A percentile compares a stretch with the other conserved stretches of the same genome.
These are phyloP conservation scores for Alternaria alternata DNA, from an alignment of 2,329 filamentous ascomycete genomes.

Conservation along the genomic window DNA sequence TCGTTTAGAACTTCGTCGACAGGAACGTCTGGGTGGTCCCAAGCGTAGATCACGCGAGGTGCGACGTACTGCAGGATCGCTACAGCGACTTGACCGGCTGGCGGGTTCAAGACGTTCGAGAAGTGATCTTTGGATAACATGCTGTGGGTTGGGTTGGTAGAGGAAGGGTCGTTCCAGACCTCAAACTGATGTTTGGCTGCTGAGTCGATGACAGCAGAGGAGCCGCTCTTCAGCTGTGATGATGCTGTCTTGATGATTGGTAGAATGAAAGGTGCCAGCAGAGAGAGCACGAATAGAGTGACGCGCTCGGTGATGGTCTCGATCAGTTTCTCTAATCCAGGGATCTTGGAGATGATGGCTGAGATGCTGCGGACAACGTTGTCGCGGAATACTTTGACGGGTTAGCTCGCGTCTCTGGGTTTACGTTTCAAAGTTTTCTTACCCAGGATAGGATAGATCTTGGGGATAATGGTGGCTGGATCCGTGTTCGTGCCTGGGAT, in stretches of 20 bases:
- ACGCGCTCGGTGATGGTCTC: slow-evolving; percentile 94
- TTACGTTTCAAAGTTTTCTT: background rate
- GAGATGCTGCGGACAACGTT: slow-evolving; percentile 90
- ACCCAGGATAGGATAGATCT: slow-evolving; percentile 89
- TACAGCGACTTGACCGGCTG: slow-evolving; percentile 58
- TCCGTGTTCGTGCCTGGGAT: slow-evolving; percentile 86
- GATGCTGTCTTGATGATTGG: slow-evolving; percentile 91
- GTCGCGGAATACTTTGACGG: slow-evolving; percentile 77
- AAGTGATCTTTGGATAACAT: slow-evolving; percentile 63
- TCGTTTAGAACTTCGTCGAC: slow-evolving; percentile 86
- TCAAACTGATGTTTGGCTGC: slow-evolving; percentile 60
- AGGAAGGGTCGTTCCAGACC: slow-evolving; percentile 58
- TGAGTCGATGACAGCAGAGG: slow-evolving; percentile 70
- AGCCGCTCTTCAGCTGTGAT: slow-evolving; percentile 84
- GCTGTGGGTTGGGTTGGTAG: slow-evolving; percentile 61
- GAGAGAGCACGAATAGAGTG: slow-evolving; percentile 87
- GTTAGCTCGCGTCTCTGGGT: background rate
- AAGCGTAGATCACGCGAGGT: slow-evolving; percentile 88
- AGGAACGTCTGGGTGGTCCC: slow-evolving; percentile 85
- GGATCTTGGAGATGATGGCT: slow-evolving; percentile 87
- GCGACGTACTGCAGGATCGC: slow-evolving; percentile 83
- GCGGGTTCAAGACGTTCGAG: slow-evolving; percentile 59
- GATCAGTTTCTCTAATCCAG: slow-evolving; percentile 85
- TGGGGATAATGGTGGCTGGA: slow-evolving; percentile 53
- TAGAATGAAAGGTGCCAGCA: slow-evolving; percentile 89